Evolutionary conservation across 331 rosid genomes (phyloP), one percentile per base, ranked within the genome.

Genomic region (Acacia pycnantha): DNA sequence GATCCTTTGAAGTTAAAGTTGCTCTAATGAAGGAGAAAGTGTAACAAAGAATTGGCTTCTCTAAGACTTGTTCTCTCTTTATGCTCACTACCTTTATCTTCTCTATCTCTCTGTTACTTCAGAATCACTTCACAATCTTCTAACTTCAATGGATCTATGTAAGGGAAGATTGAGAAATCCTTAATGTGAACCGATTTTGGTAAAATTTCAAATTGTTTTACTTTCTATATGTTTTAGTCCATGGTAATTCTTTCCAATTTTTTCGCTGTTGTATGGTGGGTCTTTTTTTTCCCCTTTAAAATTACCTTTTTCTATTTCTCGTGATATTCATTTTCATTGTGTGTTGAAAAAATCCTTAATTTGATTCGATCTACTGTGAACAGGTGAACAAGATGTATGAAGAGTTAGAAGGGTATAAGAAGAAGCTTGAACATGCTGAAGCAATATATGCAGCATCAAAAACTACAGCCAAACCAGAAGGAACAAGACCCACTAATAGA

Each of bases 401-500:
- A 73, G 88, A 88, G 85, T 84, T 96, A 74, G 90, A 94, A 87
- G 94, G 90, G 40, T 86, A 40, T 84, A 91, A 75, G 93, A 96
- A 92, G 88, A 96, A 96, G 91, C 94, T 92, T 61, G 88, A 81
- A 40, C 95, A 85, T 41, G 94, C 97, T 9, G 98, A 94, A 87
- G 94, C 93, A 58, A 29, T 87, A 76, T 91, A 84, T 80, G 94
- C 80, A 19, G 16, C 22, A 14, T 92, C 95, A 3, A 92, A 89
- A 84, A 73, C 84, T n/a, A 80, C 89, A 83, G 91, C 88, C 69
- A 92, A 87, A 73, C 87, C 97, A 64, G 97, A 88, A 79, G 97
- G 98, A 59, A 80, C 85, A 24, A 91, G 85, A 84, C 98, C 98
- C 11, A 88, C 88, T 16, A 89, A 91, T 86, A 96, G 73, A 84